Evolutionary conservation across 352 stramenopile species (phyloP), one percentile per base, ranked within the genome.

Genomic region (Pythium rishiriense): DNA sequence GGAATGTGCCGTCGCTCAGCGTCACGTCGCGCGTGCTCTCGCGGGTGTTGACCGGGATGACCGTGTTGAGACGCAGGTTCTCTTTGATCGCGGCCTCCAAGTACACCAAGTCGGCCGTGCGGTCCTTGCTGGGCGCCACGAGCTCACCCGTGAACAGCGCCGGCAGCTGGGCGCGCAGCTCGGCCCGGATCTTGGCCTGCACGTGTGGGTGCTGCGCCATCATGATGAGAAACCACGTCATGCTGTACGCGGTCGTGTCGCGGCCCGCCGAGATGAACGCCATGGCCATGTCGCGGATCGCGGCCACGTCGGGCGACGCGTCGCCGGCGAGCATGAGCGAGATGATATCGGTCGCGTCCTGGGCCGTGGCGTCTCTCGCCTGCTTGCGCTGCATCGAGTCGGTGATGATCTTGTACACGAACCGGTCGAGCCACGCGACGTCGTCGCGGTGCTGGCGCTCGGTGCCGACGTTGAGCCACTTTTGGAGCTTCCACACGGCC

Each of bases 251-350:
- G 0, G 87, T 96, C 0, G 88, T 95, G 59, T 93, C 87, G 9
- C 81, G 67, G 11, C 88, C 87, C 52, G 85, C 84, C 22, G 79
- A 70, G 35, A 94, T 69, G 53, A 95, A 90, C 21, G 74, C 89
- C 25, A 96, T 72, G 12, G 86, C 71, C 49, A 97, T 89, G 70
- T 96, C 83, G n/a, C 83, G 81, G 42, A 97, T 80, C 17, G 60
- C 49, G 41, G 41, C 41, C 22, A 52, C 41, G 29, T 66, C 50
- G 14, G 37, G 37, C 37, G 37, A 21, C 11, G 28, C 29, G 21
- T 48, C 29, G 19, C 25, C 31, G n/a, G 60, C 48, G 21, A 69
- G 43, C 22, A 64, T 58, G n/a, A 66, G 64, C 51, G 39, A 42
- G 43, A 66, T 49, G 37, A 69, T 29, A 46, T 64, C 52, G n/a